Evolutionary conservation across 345 rosid genomes (phyloP), one percentile per base, ranked within the genome.

Genomic region (Citrus glauca): DNA sequence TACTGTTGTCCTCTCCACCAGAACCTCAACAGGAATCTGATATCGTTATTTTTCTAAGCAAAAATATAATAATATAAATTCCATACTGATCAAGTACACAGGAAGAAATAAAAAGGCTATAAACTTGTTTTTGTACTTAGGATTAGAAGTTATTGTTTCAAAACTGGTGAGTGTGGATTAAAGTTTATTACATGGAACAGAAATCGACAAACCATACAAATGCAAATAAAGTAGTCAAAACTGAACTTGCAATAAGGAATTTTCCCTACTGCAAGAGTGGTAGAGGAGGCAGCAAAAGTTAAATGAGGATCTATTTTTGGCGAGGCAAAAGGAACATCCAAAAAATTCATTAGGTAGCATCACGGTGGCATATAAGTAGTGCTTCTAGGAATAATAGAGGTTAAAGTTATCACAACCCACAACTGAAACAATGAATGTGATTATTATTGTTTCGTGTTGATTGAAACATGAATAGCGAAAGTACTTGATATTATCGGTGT

Each of bases 121-220:
- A 3, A 20, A 56, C 20, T 45, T 11, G 2, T 10, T 56, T 32
- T 71, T 32, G 13, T 32, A 55, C 64, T 72, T 9, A 2, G 9
- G 6, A 8, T 37, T 48, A 4, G 37, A 35, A 72, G 20, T 65
- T 14, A 45, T 69, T 45, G 17, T 28, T 45, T 22, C 19, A 35
- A 45, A 70, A 17, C 30, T 27, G n/a, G 20, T 19, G 7, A 28
- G 38, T 28, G 22, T 48, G 16, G 37, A 72, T 53, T 27, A 35
- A 72, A 65, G 65, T 35, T 72, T 66, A 78, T 72, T 78, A 78
- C 66, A 78, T 57, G 8, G 73, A 57, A 42, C 28, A 66, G 19
- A 24, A 50, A 79, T 14, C 6, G 6, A 50, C 5, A n/a, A 19
- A 17, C 17, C 11, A 48, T 64, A 64, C 7, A 64, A 59, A 22